Evolutionary conservation across 202 grass and related monocot genomes (phyloP).

Genomic region (Dendrocalamus latiflorus): DNA sequence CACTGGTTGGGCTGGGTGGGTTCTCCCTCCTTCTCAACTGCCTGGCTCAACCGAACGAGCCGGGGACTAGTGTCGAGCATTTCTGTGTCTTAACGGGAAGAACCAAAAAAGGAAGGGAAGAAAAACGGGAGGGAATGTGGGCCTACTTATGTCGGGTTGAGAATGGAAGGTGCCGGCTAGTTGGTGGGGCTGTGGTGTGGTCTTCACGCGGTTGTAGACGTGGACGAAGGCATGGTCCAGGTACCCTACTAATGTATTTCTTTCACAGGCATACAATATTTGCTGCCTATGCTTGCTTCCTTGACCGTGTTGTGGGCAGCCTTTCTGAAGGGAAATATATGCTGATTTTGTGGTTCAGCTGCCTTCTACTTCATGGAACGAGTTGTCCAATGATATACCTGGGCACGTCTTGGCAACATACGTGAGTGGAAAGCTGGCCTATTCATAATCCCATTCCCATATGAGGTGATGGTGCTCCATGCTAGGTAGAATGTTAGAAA

Average conservation of each 20-base stretch:
- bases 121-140: no score
- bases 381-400: conserved; percentile 40
- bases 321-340: conserved; percentile 61
- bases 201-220: no score
- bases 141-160: no score
- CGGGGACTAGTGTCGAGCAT: no score
- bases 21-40: no score
- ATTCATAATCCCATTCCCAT: conserved; percentile 31
- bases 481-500: neutral
- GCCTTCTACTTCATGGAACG: conserved; percentile 60
- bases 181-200: no score
- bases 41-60: no score
- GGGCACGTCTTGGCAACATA: conserved; percentile 58
- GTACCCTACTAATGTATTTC: neutral
- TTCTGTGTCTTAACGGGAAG: no score
- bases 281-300: conserved; percentile 74
- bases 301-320: conserved; percentile 68
- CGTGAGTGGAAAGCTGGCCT: conserved; percentile 51
- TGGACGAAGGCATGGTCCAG: no score
- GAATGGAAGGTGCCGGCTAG: no score
- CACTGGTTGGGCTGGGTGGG: no score
- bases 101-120: no score
- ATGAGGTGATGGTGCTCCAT: neutral
- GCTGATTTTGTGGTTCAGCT: conserved; percentile 89
- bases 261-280: conserved; percentile 59